Evolutionary conservation across 2,329 filamentous ascomycete species (phyloP).

Genomic region (Fusarium miscanthi): DNA sequence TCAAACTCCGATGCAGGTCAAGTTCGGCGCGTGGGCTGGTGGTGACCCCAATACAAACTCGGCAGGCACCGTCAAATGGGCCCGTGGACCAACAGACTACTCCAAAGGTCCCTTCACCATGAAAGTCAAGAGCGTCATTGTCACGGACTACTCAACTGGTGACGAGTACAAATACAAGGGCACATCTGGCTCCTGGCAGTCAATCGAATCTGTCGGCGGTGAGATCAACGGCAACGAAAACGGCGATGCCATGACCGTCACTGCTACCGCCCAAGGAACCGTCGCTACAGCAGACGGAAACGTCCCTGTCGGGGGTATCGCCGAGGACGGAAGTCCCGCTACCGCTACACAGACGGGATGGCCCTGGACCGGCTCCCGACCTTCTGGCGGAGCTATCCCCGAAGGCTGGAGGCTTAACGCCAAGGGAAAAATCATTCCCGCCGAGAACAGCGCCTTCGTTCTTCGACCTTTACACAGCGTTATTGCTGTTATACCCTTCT

Average conservation of each 20-base stretch:
- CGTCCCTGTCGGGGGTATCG: conserved; percentile 77
- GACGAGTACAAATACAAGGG: conserved; percentile 85
- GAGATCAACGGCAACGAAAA: conserved; percentile 75
- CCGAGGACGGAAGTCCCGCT: conserved; percentile 63
- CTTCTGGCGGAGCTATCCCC: conserved; percentile 70
- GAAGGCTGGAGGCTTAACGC: conserved; percentile 84
- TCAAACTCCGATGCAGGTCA: conserved; percentile 94
- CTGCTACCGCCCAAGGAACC: conserved; percentile 69
- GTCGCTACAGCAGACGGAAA: conserved; percentile 72
- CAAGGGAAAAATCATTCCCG: conserved; percentile 82
- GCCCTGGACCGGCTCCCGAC: conserved; percentile 72
- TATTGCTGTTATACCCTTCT: conserved; percentile 43
- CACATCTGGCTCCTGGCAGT: conserved; percentile 80
- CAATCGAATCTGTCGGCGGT: conserved; percentile 85
- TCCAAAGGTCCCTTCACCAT: conserved; percentile 85
- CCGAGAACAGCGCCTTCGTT: conserved; percentile 58
- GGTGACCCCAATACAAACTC: conserved; percentile 81
- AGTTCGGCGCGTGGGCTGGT: conserved; percentile 91
- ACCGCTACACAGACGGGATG: conserved; percentile 69
- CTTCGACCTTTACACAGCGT: conserved; percentile 37
- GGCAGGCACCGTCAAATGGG: conserved; percentile 88
- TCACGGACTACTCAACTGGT: conserved; percentile 95
- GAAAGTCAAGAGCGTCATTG: conserved; percentile 78
- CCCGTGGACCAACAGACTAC: conserved; percentile 87
- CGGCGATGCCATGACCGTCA: conserved; percentile 62